Evolutionary conservation across 371 early-diverging fungal genomes (phyloP), one percentile per base, ranked within the genome.

Genomic region (Mucor piriformis): DNA sequence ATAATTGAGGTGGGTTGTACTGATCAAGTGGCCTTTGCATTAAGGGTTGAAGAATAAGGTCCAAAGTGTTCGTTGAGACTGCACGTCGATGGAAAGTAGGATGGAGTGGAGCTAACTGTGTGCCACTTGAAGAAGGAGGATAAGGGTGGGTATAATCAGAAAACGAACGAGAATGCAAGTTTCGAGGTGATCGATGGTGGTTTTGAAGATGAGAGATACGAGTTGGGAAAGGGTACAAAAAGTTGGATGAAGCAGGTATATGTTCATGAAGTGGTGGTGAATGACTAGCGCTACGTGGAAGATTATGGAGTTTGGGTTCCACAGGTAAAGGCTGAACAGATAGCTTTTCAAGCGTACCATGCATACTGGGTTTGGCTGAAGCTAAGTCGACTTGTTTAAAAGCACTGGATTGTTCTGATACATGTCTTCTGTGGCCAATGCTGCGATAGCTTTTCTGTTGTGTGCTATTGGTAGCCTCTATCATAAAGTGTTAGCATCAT

Each of bases 91-190:
- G 79, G 21, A 46, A 46, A 24, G 46, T 46, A 46, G 46, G 25
- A 51, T 70, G 29, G 32, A 51, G 53, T 20, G 63, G 63, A 32
- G 52, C 67, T 50, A 60, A 40, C 24, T 21, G 55, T 35, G 49
- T 24, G 13, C 55, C 69, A 13, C 25, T 60, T 33, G 54, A 53
- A 24, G 63, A 35, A 50, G 70, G 18, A 53, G 59, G 52, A 61
- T 75, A 80, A 46, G 80, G 77, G 47, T 80, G 81, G 33, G 77
- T 73, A 59, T 74, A 73, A 54, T 80, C 77, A 33, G 81, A 80
- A 40, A 62, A 74, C 18, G 81, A 80, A 13, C 80, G 74, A n/a
- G 77, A 61, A 54, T 80, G 80, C 47, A 72, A 58, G 48, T 70
- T 70, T 38, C 72, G 64, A 47, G 74, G 68, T 16, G 72, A 59